phyloP scores from a whole-genome alignment of 2,329 filamentous ascomycete genomes.

The Ceratocystis lukuohia region DNA sequence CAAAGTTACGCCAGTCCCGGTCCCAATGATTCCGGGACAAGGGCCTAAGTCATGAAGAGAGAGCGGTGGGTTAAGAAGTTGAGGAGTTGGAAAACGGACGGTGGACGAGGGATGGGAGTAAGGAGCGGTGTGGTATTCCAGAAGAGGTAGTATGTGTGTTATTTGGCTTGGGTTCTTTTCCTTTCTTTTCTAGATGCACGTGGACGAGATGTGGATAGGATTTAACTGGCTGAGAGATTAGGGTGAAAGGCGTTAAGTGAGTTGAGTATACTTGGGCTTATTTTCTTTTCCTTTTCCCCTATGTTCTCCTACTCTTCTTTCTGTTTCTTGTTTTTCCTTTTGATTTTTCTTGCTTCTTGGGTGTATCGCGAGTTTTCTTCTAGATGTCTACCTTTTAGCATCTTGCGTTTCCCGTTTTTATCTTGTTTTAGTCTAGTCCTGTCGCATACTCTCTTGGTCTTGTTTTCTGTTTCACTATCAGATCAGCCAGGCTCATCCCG shows the following conservation, averaged over 20 bases:
- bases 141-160: not conserved
- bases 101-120: not conserved
- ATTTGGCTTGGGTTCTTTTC: not conserved
- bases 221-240: too few species aligned
- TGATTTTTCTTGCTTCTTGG: not conserved
- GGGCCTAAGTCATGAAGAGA: not conserved
- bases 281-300: not conserved
- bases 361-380: not conserved
- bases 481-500: too few species aligned
- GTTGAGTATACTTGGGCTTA: not conserved
- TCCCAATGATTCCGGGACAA: constrained; percentile 29
- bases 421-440: not conserved
- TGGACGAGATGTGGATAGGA: not conserved
- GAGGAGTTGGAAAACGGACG: not conserved
- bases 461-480: too few species aligned
- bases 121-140: not conserved
- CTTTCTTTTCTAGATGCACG: not conserved
- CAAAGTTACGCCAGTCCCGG: constrained; percentile 34
- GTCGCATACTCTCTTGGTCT: too few species aligned
- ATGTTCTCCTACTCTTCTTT: not conserved
- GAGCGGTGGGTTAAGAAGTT: not conserved
- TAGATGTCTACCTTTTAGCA: constrained; percentile 1
- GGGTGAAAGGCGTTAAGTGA: not conserved
- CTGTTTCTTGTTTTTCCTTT: constrained; percentile 1
- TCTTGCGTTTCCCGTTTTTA: not conserved